Conservation (phyloP, 208 protist species). For the Trypanosoma lewisi region DNA sequence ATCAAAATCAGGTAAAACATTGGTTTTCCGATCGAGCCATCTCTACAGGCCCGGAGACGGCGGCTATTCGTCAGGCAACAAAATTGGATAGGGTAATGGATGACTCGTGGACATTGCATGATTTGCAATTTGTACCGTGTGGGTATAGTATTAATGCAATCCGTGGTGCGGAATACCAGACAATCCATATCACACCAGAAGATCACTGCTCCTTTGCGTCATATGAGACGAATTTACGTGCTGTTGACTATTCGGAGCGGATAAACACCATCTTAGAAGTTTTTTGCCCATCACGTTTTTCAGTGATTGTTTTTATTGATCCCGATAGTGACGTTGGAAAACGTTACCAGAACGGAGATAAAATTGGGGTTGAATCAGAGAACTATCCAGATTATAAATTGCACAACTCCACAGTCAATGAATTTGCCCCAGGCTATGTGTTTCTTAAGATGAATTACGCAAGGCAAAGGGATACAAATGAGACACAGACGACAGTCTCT, state of each 20-base stretch:
- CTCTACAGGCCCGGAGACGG: conserved; percentile 64
- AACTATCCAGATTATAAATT: conserved; percentile 71
- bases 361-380: conserved; percentile 81
- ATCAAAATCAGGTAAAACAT: conserved; percentile 69
- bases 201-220: conserved; percentile 91
- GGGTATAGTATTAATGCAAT: conserved; percentile 95
- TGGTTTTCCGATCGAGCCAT: conserved; percentile 82
- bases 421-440: conserved; percentile 78
- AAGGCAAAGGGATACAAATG: conserved; percentile 26
- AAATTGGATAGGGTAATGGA: conserved; percentile 72
- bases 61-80: conserved; percentile 61
- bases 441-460: conserved; percentile 88
- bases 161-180: conserved; percentile 85
- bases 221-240: conserved; percentile 92
- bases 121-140: conserved; percentile 92
- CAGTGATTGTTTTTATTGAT: conserved; percentile 83
- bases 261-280: conserved; percentile 67
- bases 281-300: conserved; percentile 81
- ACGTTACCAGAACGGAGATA: conserved; percentile 46
- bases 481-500: conserved; percentile 13
- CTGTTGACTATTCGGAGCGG: conserved; percentile 57
- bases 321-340: conserved; percentile 73
- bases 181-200: conserved; percentile 95
- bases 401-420: conserved; percentile 70
- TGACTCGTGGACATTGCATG: conserved; percentile 78